Base-by-base conservation (phyloP, 345 rosid genomes). In the Hibiscus tridactylites region DNA sequence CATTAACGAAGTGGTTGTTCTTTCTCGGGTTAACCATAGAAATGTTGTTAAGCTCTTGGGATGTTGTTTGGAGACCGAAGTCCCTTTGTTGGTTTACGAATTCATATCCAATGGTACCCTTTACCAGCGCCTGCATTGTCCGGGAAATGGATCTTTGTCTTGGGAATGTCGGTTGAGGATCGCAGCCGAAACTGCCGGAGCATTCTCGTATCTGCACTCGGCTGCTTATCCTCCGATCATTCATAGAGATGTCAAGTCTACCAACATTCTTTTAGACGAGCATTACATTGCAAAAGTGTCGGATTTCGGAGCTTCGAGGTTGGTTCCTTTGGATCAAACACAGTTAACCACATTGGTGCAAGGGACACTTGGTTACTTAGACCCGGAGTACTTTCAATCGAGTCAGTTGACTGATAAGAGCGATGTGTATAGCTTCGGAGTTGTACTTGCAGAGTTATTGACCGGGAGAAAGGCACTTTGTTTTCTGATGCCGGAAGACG, bases 371-470 rank as follows among this genome's bases (percentile, higher is more conserved):
- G 87, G 86, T 0, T 84, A 86, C 33, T 39, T 84, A 1, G 90
- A 86, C 29, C 88, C 85, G 0, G 83, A 84, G 42, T 82, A 84
- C 46, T 74, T 72, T n/a, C 77, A 71, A 4, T 65, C 84, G 4
- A 73, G 81, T 57, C 67, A 77, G 15, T 76, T 85, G n/a, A 83
- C 83, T 0, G 85, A 81, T 8, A 86, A 86, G 66, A 86, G 88
- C 8, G 86, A 86, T 71, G 86, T 84, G 2, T 86, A 84, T 12
- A 83, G 84, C 66, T 86, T 86, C 16, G 85, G 88, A 2, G 82
- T 84, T 11, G 78, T 86, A 5, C 80, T 86, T 1, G 71, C 71
- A 19, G 88, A 58, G 62, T 58, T 58, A 0, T 37, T 84, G 5
- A 74, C 84, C 0, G 65, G 83, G 6, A 58, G 67, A 76, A 83